These are phyloP conservation scores for Nicotiana benthamiana DNA, from an alignment of 257 asterid genomes.

Conservation along the genomic window DNA sequence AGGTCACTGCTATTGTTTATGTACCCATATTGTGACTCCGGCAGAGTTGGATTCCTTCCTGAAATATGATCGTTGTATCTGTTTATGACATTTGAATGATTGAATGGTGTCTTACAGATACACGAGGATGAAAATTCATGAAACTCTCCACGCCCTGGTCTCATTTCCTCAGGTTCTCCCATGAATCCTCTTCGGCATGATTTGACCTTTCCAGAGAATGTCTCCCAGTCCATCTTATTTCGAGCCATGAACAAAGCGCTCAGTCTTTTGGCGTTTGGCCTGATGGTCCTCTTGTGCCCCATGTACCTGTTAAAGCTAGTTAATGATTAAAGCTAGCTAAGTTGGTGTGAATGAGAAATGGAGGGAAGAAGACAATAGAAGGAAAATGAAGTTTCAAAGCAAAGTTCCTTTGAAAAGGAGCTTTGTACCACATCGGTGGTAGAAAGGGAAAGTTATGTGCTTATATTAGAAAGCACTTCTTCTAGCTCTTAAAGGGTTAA, in stretches of 20 bases:
- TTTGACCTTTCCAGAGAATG: conserved; percentile 74
- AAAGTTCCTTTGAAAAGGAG: no score
- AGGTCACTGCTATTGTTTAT: conserved; percentile 10
- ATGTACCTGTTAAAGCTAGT: no score
- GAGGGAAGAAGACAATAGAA: no score
- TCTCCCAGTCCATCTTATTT: conserved; percentile 70
- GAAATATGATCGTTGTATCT: neutral
- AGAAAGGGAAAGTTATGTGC: no score
- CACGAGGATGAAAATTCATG: conserved; percentile 87
- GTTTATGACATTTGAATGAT: conserved; percentile 15
- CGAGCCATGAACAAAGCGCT: conserved; percentile 53
- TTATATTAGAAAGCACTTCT: no score
- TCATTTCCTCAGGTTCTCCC: conserved; percentile 96
- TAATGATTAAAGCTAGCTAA: no score
- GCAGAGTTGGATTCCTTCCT: neutral
- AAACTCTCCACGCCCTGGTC: conserved; percentile 88
- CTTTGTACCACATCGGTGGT: no score
- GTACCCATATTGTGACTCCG: conserved; percentile 7
- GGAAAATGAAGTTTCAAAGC: no score
- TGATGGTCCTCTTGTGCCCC: conserved; percentile 93
- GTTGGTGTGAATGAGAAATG: no score
- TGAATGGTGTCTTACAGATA: conserved; percentile 62
- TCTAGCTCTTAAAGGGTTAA: no score
- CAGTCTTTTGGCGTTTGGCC: conserved; percentile 93
- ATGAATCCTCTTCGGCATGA: conserved; percentile 92